A percentile compares a stretch with the other conserved stretches of the same genome.
Conservation (phyloP, 2,329 filamentous ascomycete species). For the Colletotrichum costaricense region DNA sequence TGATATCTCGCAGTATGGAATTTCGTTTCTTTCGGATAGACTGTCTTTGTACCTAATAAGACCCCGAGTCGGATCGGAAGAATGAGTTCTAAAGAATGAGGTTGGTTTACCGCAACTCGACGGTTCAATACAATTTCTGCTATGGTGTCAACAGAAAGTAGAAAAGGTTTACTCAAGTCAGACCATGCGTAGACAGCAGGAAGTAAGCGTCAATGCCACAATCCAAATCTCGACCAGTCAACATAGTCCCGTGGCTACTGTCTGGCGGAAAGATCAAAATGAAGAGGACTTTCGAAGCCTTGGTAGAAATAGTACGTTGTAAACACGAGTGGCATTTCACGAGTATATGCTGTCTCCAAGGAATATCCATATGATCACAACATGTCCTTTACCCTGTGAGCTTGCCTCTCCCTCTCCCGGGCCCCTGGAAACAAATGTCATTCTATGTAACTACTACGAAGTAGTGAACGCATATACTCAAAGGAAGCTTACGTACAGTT, state of each 20-base stretch:
- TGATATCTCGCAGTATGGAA: constrained; percentile 16
- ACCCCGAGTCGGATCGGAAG: constrained; percentile 36
- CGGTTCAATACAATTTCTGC: constrained; percentile 14
- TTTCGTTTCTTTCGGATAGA: constrained; percentile 39
- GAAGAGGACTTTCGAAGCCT: not conserved
- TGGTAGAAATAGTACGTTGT: not conserved
- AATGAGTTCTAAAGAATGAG: constrained; percentile 28
- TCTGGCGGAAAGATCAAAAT: not conserved
- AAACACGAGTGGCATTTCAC: constrained; percentile 1
- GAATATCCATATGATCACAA: not conserved
- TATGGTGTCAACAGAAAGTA: not conserved
- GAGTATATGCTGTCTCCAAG: constrained; percentile 19
- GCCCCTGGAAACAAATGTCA: not conserved
- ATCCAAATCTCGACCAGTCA: not conserved
- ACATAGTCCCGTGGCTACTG: not conserved
- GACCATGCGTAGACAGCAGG: too few relatives aligned
- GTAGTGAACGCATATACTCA: not conserved
- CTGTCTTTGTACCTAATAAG: constrained; percentile 37
- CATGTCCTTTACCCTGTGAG: too few relatives aligned
- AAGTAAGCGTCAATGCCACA: not conserved
- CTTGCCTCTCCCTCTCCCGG: too few relatives aligned
- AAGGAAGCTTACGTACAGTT: not conserved
- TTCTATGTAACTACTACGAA: not conserved
- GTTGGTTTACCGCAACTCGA: constrained; percentile 21
- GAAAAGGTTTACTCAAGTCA: not conserved